A percentile compares a stretch with the other conserved stretches of the same genome.
phyloP scores from a whole-genome alignment of 768 basidiomycete genomes.

The Auricularia auricula-judae region DNA sequence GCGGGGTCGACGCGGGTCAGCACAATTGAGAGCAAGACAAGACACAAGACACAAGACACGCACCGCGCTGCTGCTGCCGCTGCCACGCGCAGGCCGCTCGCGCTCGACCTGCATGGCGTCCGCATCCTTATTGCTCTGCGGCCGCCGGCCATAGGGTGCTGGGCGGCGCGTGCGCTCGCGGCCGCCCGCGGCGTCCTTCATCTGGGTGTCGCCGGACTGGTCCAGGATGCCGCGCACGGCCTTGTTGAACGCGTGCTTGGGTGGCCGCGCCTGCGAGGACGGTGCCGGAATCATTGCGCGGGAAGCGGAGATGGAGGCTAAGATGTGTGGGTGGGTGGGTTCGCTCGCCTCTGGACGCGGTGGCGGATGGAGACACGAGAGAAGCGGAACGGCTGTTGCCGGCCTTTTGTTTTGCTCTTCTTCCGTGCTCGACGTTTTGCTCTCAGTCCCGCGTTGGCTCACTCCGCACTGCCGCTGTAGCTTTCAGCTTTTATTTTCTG shows the following conservation, averaged over 20 bases:
- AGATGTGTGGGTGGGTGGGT: too few relatives aligned
- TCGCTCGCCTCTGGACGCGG: too few relatives aligned
- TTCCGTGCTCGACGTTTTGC: too few relatives aligned
- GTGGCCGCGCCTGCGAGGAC: background rate
- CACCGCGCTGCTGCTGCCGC: background rate
- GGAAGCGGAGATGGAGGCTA: too few relatives aligned
- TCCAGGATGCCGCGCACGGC: background rate
- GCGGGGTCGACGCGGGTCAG: background rate
- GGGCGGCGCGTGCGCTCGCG: background rate
- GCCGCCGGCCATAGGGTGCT: background rate
- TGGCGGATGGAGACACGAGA: too few relatives aligned
- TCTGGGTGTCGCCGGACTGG: background rate
- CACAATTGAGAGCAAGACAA: background rate
- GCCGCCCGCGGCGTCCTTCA: background rate
- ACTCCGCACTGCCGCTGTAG: too few relatives aligned
- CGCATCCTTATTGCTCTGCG: background rate
- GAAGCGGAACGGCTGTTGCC: too few relatives aligned
- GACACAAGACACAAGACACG: background rate
- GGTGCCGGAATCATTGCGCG: background rate
- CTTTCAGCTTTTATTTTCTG: too few relatives aligned
- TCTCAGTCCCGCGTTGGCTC: too few relatives aligned
- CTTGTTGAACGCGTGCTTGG: background rate
- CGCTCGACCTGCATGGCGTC: constrained; percentile 1
- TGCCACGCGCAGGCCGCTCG: too few relatives aligned
- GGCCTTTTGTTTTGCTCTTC: too few relatives aligned